A percentile compares a stretch with the other conserved stretches of the same genome.
Evolutionary conservation across 139 green algal species (phyloP).

Genomic region (Chlorella ohadii): DNA sequence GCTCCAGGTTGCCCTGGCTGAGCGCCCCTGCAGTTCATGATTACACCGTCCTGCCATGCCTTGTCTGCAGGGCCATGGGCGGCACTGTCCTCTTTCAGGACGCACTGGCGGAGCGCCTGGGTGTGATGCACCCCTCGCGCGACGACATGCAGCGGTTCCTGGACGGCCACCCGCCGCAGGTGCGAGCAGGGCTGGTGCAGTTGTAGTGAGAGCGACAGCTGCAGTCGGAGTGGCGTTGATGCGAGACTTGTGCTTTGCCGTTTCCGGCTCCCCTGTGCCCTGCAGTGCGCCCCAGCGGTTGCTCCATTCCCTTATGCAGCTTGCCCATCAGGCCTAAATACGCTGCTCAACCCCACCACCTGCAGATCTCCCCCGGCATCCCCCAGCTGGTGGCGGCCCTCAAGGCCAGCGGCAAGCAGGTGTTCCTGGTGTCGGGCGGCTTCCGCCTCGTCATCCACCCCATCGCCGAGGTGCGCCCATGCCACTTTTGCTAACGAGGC

Average conservation of each 20-base stretch:
- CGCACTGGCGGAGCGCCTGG: constrained; percentile 81
- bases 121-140: constrained; percentile 81
- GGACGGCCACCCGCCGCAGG: constrained; percentile 66
- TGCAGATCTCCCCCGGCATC: constrained; percentile 81
- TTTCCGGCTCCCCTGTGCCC: no score
- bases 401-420: constrained; percentile 63
- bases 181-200: no score
- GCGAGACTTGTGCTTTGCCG: no score
- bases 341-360: no score
- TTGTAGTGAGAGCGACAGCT: no score
- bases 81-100: constrained; percentile 92
- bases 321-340: no score
- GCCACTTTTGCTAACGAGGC: no score
- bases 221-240: no score
- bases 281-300: not conserved
- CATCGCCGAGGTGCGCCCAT: constrained; percentile 70
- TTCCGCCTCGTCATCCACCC: constrained; percentile 96
- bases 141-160: constrained; percentile 79
- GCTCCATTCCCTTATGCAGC: no score
- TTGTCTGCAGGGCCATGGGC: constrained; percentile 88
- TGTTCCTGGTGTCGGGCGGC: constrained; percentile 97
- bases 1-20: no score
- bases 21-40: no score
- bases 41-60: no score
- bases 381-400: constrained; percentile 84